Evolutionary conservation across 345 rosid species (phyloP), one percentile per base, ranked within the genome.

Genomic region (Euphorbia lathyris): DNA sequence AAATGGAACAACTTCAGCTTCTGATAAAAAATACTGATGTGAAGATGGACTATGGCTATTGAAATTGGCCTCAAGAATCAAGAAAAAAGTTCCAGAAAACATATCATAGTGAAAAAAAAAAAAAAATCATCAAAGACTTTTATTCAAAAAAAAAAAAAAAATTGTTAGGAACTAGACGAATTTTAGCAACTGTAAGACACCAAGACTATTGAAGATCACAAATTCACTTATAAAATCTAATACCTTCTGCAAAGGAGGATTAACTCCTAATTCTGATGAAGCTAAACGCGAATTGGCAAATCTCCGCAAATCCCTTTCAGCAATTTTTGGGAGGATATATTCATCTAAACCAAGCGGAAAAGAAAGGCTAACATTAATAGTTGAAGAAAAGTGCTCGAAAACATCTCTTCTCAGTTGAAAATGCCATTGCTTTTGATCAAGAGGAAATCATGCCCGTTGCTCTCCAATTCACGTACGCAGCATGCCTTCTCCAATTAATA

Each of bases 251-350:
- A 83, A 66, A 30, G 86, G 80, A 82, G 75, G 81, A 32, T 81
- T 79, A 74, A 80, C 77, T 67, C 83, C 97, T 42, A 85, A 70
- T 36, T 70, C 78, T 45, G 75, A 67, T 53, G 90, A 83, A 65
- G 81, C 62, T 11, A 76, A 81, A 29, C 89, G 88, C 79, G 87
- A 74, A 79, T 79, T 82, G 74, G 88, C 87, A 67, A 85, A 90
- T 72, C 88, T 84, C 56, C 93, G 78, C 69, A 95, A 66, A 67
- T 84, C 87, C 81, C 97, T 85, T 82, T 95, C 98, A 67, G 96
- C 99, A 79, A 92, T 83, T 86, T 86, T 95, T 19, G 98, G 91
- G 74, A 95, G 96, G 73, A 90, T 78, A 76, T 90, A 92, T 74
- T 92, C 97, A 78, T 95, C 99, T 92, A 81, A 67, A 17, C 52